Evolutionary conservation across 2,329 filamentous ascomycete species (phyloP).

Genomic region (Knufia petricola): DNA sequence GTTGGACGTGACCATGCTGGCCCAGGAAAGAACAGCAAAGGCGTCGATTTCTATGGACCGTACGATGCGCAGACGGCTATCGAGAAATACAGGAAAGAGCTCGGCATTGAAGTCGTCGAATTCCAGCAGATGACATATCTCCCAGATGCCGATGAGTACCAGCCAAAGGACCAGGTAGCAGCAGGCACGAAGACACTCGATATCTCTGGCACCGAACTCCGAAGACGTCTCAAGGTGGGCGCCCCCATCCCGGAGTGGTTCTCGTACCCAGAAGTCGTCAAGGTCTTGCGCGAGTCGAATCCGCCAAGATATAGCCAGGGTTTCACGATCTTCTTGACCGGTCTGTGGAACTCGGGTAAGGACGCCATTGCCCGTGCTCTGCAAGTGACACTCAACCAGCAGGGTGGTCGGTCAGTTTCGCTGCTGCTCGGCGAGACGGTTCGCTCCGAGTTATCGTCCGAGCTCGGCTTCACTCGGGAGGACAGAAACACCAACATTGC

Average conservation of each 20-base stretch:
- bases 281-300: slow-evolving; percentile 91
- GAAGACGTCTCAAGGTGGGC: slow-evolving; percentile 78
- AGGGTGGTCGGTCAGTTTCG: slow-evolving; percentile 87
- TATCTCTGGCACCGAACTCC: slow-evolving; percentile 84
- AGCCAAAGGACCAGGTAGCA: slow-evolving; percentile 80
- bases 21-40: slow-evolving; percentile 95
- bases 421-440: slow-evolving; percentile 94
- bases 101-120: slow-evolving; percentile 96
- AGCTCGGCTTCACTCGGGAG: slow-evolving; percentile 87
- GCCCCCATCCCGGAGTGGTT: slow-evolving; percentile 98
- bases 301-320: slow-evolving; percentile 83
- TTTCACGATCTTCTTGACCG: slow-evolving; percentile 96
- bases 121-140: slow-evolving; percentile 99
- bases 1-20: slow-evolving; percentile 97
- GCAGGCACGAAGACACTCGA: slow-evolving; percentile 75
- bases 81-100: slow-evolving; percentile 91
- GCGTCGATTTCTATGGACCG: slow-evolving; percentile 92
- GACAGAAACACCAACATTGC: slow-evolving; percentile 93
- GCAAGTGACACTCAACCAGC: slow-evolving; percentile 95
- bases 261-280: slow-evolving; percentile 97
- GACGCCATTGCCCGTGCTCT: slow-evolving; percentile 91
- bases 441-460: slow-evolving; percentile 80
- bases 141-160: slow-evolving; percentile 93
- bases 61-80: slow-evolving; percentile 96
- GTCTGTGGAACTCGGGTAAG: slow-evolving; percentile 94